A percentile compares a stretch with the other conserved stretches of the same genome.
Conservation (phyloP, 345 rosid species). For the Mangifera indica region DNA sequence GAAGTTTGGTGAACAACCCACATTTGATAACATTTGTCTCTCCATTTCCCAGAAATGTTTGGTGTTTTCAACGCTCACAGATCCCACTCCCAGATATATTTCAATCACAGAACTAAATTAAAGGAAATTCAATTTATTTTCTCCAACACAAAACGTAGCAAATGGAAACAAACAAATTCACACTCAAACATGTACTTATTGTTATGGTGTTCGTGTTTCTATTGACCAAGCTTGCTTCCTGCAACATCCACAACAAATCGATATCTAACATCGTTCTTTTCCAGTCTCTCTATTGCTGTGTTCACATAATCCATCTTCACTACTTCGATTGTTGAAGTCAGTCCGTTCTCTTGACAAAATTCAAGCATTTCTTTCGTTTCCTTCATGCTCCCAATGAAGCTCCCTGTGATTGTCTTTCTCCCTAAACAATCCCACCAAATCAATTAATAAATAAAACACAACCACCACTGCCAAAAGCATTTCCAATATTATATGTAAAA, state of each 20-base stretch:
- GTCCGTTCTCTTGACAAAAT: constrained; percentile 63
- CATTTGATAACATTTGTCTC: not conserved
- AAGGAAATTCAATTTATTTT: no score
- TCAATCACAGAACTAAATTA: not conserved
- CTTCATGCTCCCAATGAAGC: constrained; percentile 79
- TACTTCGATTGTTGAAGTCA: constrained; percentile 73
- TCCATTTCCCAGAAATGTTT: not conserved
- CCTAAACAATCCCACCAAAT: constrained; percentile 35
- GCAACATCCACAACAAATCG: constrained; percentile 85
- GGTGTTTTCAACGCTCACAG: constrained; percentile 14
- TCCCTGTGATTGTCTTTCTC: constrained; percentile 74
- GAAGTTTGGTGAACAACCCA: not conserved
- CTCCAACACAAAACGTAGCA: not conserved
- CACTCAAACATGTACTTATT: not conserved
- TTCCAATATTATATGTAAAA: no score
- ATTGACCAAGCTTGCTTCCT: constrained; percentile 70
- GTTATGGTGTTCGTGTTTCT: not conserved
- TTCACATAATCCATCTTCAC: constrained; percentile 82
- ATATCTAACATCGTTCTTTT: constrained; percentile 92
- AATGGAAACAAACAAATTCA: not conserved
- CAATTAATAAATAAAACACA: not conserved
- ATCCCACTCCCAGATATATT: not conserved
- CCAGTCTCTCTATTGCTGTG: constrained; percentile 79
- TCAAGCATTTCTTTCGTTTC: constrained; percentile 82
- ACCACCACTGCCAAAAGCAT: not conserved